Percentiles rank a stretch among this genome's conserved stretches.
phyloP scores from a whole-genome alignment of 1,284 basidiomycete species.

The Trametes pubescens region DNA sequence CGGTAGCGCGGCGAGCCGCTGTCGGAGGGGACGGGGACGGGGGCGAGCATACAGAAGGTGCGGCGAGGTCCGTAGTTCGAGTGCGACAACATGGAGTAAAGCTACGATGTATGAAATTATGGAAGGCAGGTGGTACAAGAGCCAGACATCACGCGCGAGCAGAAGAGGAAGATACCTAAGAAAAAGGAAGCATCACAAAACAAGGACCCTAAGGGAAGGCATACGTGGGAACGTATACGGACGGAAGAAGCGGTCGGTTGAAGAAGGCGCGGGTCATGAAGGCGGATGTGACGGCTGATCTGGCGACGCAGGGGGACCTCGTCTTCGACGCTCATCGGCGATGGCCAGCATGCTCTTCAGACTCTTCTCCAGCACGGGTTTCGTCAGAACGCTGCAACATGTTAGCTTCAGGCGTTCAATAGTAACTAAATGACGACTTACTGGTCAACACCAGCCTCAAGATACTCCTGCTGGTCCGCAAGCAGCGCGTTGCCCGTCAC shows the following conservation, averaged over 20 bases:
- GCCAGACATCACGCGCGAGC: background rate
- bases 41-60: background rate
- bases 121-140: background rate
- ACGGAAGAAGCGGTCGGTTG: background rate
- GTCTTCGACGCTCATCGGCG: slow-evolving; percentile 45
- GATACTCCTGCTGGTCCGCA: slow-evolving; percentile 77
- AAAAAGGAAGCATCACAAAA: background rate
- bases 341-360: slow-evolving; percentile 45
- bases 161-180: background rate
- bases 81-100: slow-evolving; percentile 4
- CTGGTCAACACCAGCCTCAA: slow-evolving; percentile 81
- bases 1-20: too few species aligned
- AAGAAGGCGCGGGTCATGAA: slow-evolving; percentile 13
- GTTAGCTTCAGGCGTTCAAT: background rate
- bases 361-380: slow-evolving; percentile 49
- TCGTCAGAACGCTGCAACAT: slow-evolving; percentile 46
- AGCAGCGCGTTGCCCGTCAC: slow-evolving; percentile 78
- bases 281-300: slow-evolving; percentile 21
- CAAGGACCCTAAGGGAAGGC: background rate
- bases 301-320: slow-evolving; percentile 11
- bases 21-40: background rate
- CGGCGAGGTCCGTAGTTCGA: background rate
- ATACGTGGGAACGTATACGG: background rate
- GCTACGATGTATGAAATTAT: background rate
- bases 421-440: slow-evolving; percentile 45